Conservation (phyloP, 2,329 filamentous ascomycete genomes). For the Chaetomiaceae sp. region DNA sequence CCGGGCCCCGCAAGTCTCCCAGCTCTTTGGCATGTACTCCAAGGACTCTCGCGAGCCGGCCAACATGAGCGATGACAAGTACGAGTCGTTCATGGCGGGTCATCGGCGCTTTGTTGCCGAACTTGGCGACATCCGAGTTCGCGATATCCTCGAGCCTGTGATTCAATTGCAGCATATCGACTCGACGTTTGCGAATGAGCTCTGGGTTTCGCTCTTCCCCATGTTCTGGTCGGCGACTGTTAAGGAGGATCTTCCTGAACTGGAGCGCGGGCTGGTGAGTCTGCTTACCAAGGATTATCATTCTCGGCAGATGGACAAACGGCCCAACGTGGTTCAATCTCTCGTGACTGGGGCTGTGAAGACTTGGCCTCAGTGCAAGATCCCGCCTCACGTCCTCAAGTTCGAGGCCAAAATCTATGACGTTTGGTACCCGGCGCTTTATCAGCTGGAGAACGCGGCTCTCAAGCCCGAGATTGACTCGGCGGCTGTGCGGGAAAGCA, state of each 20-base stretch:
- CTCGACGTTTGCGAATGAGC: conserved; percentile 69
- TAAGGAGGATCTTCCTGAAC: conserved; percentile 80
- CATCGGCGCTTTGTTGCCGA: conserved; percentile 82
- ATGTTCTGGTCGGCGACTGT: conserved; percentile 87
- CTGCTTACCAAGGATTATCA: conserved; percentile 94
- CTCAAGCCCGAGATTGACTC: conserved; percentile 82
- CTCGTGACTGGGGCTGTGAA: conserved; percentile 82
- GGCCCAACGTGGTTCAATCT: conserved; percentile 92
- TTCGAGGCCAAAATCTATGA: conserved; percentile 92
- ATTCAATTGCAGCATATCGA: conserved; percentile 90
- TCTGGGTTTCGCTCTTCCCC: conserved; percentile 89
- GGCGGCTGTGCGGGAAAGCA: conserved; percentile 79
- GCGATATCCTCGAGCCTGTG: conserved; percentile 84
- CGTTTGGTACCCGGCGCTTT: conserved; percentile 91
- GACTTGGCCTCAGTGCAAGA: conserved; percentile 79
- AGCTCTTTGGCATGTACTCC: conserved; percentile 65
- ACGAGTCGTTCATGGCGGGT: conserved; percentile 69
- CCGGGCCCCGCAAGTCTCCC: conserved; percentile 65
- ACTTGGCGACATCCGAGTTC: conserved; percentile 76
- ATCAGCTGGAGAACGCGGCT: conserved; percentile 83
- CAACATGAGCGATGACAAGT: conserved; percentile 72
- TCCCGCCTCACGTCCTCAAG: conserved; percentile 94
- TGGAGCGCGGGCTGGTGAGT: conserved; percentile 85
- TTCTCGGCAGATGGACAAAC: conserved; percentile 84
- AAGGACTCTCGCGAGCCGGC: conserved; percentile 60